Conservation (phyloP, 768 basidiomycete species). For the Crassisporium funariophilum region DNA sequence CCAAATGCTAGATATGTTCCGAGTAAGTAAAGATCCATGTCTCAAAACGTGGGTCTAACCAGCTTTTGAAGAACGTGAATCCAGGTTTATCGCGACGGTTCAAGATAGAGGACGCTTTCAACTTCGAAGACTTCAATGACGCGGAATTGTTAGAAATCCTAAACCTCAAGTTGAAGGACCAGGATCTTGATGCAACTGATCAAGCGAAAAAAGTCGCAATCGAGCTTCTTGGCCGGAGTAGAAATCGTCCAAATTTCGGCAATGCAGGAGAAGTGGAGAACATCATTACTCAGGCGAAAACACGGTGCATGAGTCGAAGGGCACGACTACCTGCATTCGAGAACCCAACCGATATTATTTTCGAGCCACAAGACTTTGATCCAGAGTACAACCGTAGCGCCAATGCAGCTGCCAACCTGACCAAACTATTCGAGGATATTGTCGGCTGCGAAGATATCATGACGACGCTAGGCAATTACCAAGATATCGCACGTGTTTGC, state of each 20-base stretch:
- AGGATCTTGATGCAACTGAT: constrained; percentile 58
- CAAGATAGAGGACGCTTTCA: constrained; percentile 67
- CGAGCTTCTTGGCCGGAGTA: constrained; percentile 41
- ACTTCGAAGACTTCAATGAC: constrained; percentile 66
- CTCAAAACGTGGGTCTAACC: not conserved
- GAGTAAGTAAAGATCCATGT: constrained; percentile 40
- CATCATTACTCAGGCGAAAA: constrained; percentile 44
- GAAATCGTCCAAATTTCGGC: constrained; percentile 62
- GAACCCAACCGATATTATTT: constrained; percentile 42
- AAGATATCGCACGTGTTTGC: constrained; percentile 45
- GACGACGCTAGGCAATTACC: constrained; percentile 48
- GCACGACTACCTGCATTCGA: constrained; percentile 37
- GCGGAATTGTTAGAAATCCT: constrained; percentile 53
- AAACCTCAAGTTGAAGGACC: constrained; percentile 55
- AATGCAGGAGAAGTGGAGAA: constrained; percentile 70
- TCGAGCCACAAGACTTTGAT: constrained; percentile 59
- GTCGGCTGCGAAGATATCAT: constrained; percentile 58
- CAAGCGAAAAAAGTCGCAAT: constrained; percentile 61
- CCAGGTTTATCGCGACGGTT: constrained; percentile 69
- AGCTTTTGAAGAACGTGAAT: constrained; percentile 60
- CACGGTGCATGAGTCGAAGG: constrained; percentile 46
- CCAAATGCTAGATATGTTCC: constrained; percentile 76
- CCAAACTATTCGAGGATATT: constrained; percentile 59
- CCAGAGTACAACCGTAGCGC: constrained; percentile 52
- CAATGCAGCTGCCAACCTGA: constrained; percentile 50